Percentiles rank a stretch among this genome's conserved stretches.
These are phyloP conservation scores for Lentinula detonsa DNA, from an alignment of 768 basidiomycete genomes.

Conservation along the genomic window DNA sequence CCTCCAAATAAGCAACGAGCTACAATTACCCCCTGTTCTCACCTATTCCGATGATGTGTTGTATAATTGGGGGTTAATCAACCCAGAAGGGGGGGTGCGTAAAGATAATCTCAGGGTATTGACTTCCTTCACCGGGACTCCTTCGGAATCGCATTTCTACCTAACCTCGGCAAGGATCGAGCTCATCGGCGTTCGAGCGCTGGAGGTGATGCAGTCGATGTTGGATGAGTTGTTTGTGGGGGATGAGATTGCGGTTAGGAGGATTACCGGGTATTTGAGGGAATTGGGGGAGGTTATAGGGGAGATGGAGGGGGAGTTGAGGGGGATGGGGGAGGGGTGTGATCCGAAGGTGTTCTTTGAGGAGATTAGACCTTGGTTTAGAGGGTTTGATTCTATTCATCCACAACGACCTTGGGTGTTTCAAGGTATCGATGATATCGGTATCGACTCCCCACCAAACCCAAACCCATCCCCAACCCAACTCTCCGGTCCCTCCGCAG, in stretches of 20 bases:
- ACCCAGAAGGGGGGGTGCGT: conserved; percentile 24
- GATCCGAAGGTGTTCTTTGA: conserved; percentile 50
- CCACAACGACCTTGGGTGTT: conserved; percentile 30
- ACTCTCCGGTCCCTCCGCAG: conserved; percentile 54
- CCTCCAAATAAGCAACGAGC: conserved; percentile 47
- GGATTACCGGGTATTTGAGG: conserved; percentile 44
- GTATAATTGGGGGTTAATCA: conserved; percentile 65
- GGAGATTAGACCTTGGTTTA: conserved; percentile 58
- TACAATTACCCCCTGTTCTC: conserved; percentile 80
- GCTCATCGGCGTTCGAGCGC: conserved; percentile 48
- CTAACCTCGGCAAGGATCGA: conserved; percentile 54
- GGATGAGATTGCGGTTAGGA: conserved; percentile 39
- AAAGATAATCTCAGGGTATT: conserved; percentile 46
- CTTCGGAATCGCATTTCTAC: conserved; percentile 56
- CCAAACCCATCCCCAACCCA: conserved; percentile 14
- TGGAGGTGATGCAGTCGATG: conserved; percentile 47
- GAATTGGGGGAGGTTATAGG: conserved; percentile 40
- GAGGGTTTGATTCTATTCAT: conserved; percentile 36
- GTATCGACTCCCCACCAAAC: no score
- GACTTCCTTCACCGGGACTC: conserved; percentile 43
- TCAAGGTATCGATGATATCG: conserved; percentile 31
- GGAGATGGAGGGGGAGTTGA: conserved; percentile 36
- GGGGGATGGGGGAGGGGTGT: conserved; percentile 40
- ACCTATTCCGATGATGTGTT: conserved; percentile 92
- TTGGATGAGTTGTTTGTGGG: conserved; percentile 57